Evolutionary conservation across 805 yeast species (phyloP), one percentile per base, ranked within the genome.

Genomic region (Candida coquimbonensis): DNA sequence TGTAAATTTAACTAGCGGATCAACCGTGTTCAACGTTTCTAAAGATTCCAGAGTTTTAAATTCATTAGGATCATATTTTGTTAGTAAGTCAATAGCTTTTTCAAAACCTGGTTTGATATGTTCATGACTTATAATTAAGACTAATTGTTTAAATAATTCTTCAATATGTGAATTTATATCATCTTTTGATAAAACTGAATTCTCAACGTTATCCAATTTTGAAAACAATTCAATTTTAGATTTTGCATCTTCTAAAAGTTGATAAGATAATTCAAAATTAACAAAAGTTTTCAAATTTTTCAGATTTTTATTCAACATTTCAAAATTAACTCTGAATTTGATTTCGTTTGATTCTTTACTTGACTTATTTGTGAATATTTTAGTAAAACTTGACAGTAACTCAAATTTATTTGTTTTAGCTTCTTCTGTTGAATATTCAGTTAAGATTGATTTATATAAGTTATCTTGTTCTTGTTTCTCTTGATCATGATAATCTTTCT

Each of bases 41-140:
- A 57, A 47, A n/a, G 66, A 66, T 31, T 67, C 62, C 35, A 64
- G 50, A 7, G 65, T 59, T 39, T 62, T 57, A 47, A 63, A 61
- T 38, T 57, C 61, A 16, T 63, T 69, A 35, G 96, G 91, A 49
- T 84, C 81, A 56, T 89, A 91, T 34, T 78, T 75, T 45, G 79
- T 74, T 47, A 91, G 67, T 44, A 89, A 76, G 1, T 65, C 68
- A 43, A 90, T 69, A 0, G 98, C 97, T 54, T 80, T 83, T 36
- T 80, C 81, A 61, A 93, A 93, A 0, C 97, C 98, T 0, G 80
- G 80, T 50, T 76, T 75, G n/a, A 93, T 72, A 63, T 93, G 98
- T n/a, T 76, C 69, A 16, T 72, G 72, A 12, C 90, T 84, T 14
- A 91, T 67, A 7, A 77, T 67, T 2, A 74, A 75, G 8, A 91